Evolutionary conservation across 495 filamentous ascomycete species (phyloP).

Genomic region (Aspergillus mulundensis): DNA sequence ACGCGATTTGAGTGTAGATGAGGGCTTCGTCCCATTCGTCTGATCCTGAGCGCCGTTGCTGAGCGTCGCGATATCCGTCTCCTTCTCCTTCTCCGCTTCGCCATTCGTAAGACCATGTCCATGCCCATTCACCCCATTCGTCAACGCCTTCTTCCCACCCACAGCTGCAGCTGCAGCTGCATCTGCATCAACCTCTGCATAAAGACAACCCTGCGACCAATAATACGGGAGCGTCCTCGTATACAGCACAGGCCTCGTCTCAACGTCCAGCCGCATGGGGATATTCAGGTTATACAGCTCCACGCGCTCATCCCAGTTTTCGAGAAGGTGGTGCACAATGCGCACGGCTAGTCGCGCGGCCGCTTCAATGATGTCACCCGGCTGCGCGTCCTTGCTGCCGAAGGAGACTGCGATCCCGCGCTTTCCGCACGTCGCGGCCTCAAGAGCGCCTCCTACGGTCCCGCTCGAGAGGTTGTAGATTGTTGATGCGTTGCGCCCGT

Average conservation of each 20-base stretch:
- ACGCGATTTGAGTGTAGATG: slow-evolving; percentile 21
- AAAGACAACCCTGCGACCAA: slow-evolving; percentile 77
- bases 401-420: slow-evolving; percentile 80
- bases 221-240: slow-evolving; percentile 81
- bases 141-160: slow-evolving; percentile 1
- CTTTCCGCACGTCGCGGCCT: slow-evolving; percentile 77
- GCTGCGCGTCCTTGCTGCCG: slow-evolving; percentile 72
- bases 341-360: slow-evolving; percentile 65
- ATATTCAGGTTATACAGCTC: slow-evolving; percentile 89
- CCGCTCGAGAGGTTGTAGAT: slow-evolving; percentile 85
- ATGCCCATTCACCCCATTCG: neutral
- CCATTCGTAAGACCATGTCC: neutral
- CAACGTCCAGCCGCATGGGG: slow-evolving; percentile 61
- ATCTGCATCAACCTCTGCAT: slow-evolving; percentile 53
- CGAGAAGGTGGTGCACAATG: slow-evolving; percentile 67
- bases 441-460: slow-evolving; percentile 87
- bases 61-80: slow-evolving; percentile 1
- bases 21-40: neutral
- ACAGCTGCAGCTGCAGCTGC: neutral
- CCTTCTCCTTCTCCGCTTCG: neutral
- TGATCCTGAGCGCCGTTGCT: neutral
- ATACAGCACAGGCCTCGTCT: slow-evolving; percentile 61
- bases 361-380: slow-evolving; percentile 59
- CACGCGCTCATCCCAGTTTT: slow-evolving; percentile 70
- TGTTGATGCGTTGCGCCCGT: slow-evolving; percentile 89